Conservation (phyloP, 2,329 filamentous ascomycete species). For the Orbilia javanica region DNA sequence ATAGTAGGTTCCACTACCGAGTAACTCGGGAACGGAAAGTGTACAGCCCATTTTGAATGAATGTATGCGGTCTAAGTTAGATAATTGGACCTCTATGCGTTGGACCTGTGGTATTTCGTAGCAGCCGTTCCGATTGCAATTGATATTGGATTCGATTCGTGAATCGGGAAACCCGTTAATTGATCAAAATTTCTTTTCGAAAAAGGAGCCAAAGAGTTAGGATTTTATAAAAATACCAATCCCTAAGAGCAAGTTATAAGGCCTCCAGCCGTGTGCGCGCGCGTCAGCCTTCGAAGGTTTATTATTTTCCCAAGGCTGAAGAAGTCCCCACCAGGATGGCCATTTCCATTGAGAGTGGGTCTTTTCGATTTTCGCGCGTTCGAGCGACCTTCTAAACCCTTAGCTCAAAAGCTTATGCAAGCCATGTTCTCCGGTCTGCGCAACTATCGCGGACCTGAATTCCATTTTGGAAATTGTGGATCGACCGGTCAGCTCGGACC, state of each 20-base stretch:
- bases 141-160: neutral
- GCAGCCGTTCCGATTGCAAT: neutral
- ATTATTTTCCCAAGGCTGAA: neutral
- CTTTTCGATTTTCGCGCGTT: neutral
- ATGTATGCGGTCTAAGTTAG: neutral
- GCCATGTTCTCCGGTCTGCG: neutral
- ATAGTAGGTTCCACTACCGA: conserved; percentile 15
- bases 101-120: conserved; percentile 12
- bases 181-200: neutral
- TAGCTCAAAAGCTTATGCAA: conserved; percentile 12
- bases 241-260: neutral
- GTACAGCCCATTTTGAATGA: conserved; percentile 39
- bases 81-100: neutral
- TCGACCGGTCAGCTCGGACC: neutral
- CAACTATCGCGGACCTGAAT: neutral
- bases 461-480: neutral
- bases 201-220: neutral
- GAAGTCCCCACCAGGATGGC: neutral
- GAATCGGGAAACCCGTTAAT: neutral
- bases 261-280: neutral
- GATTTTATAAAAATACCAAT: conserved; percentile 3
- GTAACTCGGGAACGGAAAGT: conserved; percentile 27
- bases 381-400: neutral
- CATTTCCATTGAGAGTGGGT: neutral
- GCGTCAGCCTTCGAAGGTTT: neutral